These are phyloP conservation scores for Curvularia sp. DNA, from an alignment of 2,329 filamentous ascomycete genomes.

Conservation along the genomic window DNA sequence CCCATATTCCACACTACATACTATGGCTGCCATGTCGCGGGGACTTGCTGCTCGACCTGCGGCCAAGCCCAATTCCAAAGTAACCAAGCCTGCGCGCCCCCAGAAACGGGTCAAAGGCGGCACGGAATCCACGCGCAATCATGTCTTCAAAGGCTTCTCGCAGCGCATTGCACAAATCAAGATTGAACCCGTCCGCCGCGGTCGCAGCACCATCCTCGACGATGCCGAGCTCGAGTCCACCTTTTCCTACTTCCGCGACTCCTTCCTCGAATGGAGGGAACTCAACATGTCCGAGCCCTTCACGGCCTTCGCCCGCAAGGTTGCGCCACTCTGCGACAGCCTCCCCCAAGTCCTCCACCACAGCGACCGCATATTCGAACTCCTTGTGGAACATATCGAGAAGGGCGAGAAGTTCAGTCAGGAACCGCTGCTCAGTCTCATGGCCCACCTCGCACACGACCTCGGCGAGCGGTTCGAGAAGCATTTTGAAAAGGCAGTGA, in stretches of 20 bases:
- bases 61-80: slow-evolving; percentile 27
- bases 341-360: slow-evolving; percentile 92
- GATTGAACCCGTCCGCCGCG: slow-evolving; percentile 89
- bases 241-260: slow-evolving; percentile 85
- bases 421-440: slow-evolving; percentile 84
- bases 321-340: slow-evolving; percentile 82
- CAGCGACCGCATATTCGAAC: slow-evolving; percentile 81
- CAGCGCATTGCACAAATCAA: slow-evolving; percentile 89
- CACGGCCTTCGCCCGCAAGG: slow-evolving; percentile 75
- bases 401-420: slow-evolving; percentile 79
- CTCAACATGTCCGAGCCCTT: slow-evolving; percentile 88
- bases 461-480: slow-evolving; percentile 86
- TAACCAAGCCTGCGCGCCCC: slow-evolving; percentile 52
- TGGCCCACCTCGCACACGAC: slow-evolving; percentile 94
- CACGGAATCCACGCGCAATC: slow-evolving; percentile 79
- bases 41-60: slow-evolving; percentile 33
- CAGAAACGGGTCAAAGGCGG: slow-evolving; percentile 70
- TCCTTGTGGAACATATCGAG: slow-evolving; percentile 77
- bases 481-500: slow-evolving; percentile 79
- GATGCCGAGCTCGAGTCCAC: slow-evolving; percentile 76
- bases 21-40: slow-evolving; percentile 55
- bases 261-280: slow-evolving; percentile 87
- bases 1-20: slow-evolving; percentile 13
- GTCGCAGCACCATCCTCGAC: slow-evolving; percentile 83
- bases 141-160: slow-evolving; percentile 91